Base-by-base conservation (phyloP, 768 basidiomycete genomes). In the Podaxis sp. region DNA sequence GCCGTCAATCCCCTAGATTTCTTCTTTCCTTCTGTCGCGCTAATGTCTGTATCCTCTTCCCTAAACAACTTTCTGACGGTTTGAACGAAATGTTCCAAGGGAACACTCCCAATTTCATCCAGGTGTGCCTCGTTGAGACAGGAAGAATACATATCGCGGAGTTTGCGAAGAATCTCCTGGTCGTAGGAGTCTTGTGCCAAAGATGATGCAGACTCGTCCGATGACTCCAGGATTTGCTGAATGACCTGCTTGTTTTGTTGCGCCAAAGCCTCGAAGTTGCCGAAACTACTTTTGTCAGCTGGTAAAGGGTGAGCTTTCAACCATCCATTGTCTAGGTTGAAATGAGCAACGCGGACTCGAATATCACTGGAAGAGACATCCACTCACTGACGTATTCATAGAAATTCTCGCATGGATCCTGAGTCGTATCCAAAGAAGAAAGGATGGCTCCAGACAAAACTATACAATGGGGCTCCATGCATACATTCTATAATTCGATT, bases 381-480 rank as follows among this genome's bases (percentile, higher is more conserved):
- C 8, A 87, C 93, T 69, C 70, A 96, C 95, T 96, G 10, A 95
- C 87, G 76, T 88, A 99, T 66, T 89, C 85, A 71, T 95, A 98
- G 73, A 98, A 97, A 75, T 95, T 90, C 67, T 98, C 92, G 74
- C 97, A 99, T 0, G 97, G 97, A 71, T 99, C 95, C 66, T 90
- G 82, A 8, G 86, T 79, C 10, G 82, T 83, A 71, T 99, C 96
- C 22, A 99, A 75, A 0, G 87, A 87, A 20, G 88, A 84, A 13
- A 99, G 76, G 63, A 99, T 90, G 0, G 87, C 82, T 1, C 93
- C 91, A 10, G 96, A 88, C 12, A 96, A 81, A 37, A 86, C 76
- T 55, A 99, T 88, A 71, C 97, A 99, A 65, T 88, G 83, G 3
- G 88, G 71, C 12, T 89, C 87, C 28, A 91, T 73, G 77, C 97